Conservation (phyloP, 192 early-diverging fungal species). For the Rhizoclosmatium globosum region DNA sequence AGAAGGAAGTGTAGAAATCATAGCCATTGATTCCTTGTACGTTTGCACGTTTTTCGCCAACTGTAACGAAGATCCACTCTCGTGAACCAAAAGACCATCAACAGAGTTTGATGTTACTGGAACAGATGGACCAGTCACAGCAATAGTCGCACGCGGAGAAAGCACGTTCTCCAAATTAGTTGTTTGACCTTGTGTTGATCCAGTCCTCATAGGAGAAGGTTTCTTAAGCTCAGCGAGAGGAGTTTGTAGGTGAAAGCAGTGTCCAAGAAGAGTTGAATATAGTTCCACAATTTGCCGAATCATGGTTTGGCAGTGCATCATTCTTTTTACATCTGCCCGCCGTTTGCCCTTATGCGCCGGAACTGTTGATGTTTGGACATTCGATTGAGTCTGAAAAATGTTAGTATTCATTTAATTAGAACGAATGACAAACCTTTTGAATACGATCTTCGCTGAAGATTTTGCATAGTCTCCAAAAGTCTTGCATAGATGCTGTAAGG, state of each 20-base stretch:
- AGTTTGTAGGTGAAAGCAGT: slow-evolving; percentile 51
- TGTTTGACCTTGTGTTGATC: too few species aligned
- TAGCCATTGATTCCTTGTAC: neutral
- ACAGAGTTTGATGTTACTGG: too few species aligned
- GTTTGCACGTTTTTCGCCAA: neutral
- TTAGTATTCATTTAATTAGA: neutral
- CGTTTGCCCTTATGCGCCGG: slow-evolving; percentile 23
- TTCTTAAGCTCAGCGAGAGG: slow-evolving; percentile 5
- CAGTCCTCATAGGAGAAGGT: neutral
- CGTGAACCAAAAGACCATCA: too few species aligned
- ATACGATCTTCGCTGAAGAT: slow-evolving; percentile 90
- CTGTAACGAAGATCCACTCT: too few species aligned
- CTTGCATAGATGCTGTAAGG: slow-evolving; percentile 77
- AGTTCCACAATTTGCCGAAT: slow-evolving; percentile 68
- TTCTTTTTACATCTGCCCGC: slow-evolving; percentile 65
- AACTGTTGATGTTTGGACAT: neutral
- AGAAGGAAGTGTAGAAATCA: neutral
- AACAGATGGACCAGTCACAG: too few species aligned
- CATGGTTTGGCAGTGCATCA: slow-evolving; percentile 73
- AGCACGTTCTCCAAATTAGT: too few species aligned
- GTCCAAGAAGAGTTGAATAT: slow-evolving; percentile 64
- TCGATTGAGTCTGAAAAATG: neutral
- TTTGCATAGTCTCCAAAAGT: slow-evolving; percentile 92
- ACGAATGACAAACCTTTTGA: slow-evolving; percentile 49
- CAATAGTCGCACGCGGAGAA: too few species aligned